Evolutionary conservation across 495 filamentous ascomycete genomes (phyloP).

Genomic region (Xylaria sp.): DNA sequence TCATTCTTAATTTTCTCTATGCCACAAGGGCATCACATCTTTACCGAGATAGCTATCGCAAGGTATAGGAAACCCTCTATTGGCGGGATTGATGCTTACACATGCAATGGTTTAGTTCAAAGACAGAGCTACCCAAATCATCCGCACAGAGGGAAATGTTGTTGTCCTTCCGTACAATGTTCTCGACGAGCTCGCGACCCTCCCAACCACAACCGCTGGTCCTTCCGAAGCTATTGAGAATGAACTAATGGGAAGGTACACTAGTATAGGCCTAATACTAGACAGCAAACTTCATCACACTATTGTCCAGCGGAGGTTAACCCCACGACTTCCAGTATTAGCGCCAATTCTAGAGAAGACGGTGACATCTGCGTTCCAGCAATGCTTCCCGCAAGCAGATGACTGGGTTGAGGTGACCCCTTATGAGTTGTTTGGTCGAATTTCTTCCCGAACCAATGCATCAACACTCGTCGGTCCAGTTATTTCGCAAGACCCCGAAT

Average conservation of each 20-base stretch:
- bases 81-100: background rate
- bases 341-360: slow-evolving; percentile 19
- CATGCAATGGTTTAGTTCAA: slow-evolving; percentile 12
- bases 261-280: slow-evolving; percentile 18
- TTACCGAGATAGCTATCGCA: background rate
- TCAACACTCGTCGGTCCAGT: slow-evolving; percentile 15
- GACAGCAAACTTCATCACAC: slow-evolving; percentile 25
- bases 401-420: slow-evolving; percentile 28
- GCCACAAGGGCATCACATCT: background rate
- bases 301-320: slow-evolving; percentile 27
- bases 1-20: slow-evolving; percentile 15
- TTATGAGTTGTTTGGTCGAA: background rate
- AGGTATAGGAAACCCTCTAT: background rate
- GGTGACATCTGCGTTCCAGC: background rate
- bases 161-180: slow-evolving; percentile 20
- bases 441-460: slow-evolving; percentile 10
- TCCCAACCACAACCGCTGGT: slow-evolving; percentile 20
- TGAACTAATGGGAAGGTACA: slow-evolving; percentile 26
- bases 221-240: slow-evolving; percentile 13
- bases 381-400: slow-evolving; percentile 15
- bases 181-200: slow-evolving; percentile 23
- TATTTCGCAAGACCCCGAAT: slow-evolving; percentile 9
- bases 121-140: slow-evolving; percentile 20
- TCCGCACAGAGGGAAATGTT: slow-evolving; percentile 20
- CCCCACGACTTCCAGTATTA: slow-evolving; percentile 21